A percentile compares a stretch with the other conserved stretches of the same genome.
Conservation (phyloP, 2,329 filamentous ascomycete species). For the Pestalotiopsis sp. region DNA sequence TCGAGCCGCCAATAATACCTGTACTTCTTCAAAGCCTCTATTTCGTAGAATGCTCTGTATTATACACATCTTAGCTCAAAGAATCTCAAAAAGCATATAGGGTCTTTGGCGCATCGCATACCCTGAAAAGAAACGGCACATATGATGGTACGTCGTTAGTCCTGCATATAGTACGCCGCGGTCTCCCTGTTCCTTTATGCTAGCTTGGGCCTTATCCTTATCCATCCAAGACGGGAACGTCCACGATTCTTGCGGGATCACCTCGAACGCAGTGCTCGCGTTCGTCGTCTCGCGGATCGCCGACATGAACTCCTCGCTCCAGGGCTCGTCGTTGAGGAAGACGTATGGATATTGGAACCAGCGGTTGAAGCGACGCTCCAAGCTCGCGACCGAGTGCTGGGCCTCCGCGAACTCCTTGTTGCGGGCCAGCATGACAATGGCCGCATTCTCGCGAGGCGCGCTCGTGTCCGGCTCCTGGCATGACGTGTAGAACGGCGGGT, state of each 20-base stretch:
- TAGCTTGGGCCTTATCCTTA: constrained; percentile 29
- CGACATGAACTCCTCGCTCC: constrained; percentile 39
- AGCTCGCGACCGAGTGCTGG: constrained; percentile 37
- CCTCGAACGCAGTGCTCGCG: constrained; percentile 41
- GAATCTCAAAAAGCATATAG: not conserved
- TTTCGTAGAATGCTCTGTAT: constrained; percentile 41
- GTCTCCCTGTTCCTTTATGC: constrained; percentile 34
- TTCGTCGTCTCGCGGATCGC: constrained; percentile 37
- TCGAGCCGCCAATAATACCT: constrained; percentile 52
- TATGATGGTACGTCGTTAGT: constrained; percentile 42
- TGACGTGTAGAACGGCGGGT: constrained; percentile 39
- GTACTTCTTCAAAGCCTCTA: constrained; percentile 41
- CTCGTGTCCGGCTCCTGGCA: constrained; percentile 40
- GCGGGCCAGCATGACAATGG: constrained; percentile 47
- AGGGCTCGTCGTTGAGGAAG: constrained; percentile 49
- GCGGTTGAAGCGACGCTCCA: constrained; percentile 47
- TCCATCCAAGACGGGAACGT: constrained; percentile 40
- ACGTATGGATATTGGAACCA: constrained; percentile 49
- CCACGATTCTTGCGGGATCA: constrained; percentile 42
- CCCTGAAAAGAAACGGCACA: constrained; percentile 46
- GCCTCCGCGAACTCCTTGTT: constrained; percentile 44
- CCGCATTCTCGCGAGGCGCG: constrained; percentile 43
- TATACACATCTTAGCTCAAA: constrained; percentile 16
- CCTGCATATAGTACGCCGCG: constrained; percentile 39
- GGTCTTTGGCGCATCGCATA: constrained; percentile 25